A percentile compares a stretch with the other conserved stretches of the same genome.
phyloP scores from a whole-genome alignment of 257 asterid genomes.

The Plantago major region DNA sequence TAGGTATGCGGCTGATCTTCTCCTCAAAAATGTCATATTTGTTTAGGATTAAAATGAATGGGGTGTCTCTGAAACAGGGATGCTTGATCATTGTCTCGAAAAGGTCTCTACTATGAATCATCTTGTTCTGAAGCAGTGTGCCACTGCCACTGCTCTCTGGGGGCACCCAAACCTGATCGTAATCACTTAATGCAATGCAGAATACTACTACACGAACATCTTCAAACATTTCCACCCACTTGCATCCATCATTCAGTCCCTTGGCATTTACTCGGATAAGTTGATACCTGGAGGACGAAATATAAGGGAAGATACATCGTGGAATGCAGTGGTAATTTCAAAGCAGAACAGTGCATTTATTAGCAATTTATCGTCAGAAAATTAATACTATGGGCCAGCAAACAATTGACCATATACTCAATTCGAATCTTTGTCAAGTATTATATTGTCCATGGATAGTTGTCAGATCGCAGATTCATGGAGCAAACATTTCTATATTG shows the following conservation, averaged over 20 bases:
- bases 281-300: conserved; percentile 51
- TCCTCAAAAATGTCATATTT: conserved; percentile 78
- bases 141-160: conserved; percentile 37
- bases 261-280: conserved; percentile 72
- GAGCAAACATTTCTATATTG: too few species aligned
- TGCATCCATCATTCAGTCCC: conserved; percentile 79
- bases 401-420: too few species aligned
- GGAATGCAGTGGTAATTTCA: background rate
- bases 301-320: background rate
- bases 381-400: background rate
- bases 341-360: background rate
- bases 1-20: conserved; percentile 45
- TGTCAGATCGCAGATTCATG: too few species aligned
- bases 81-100: conserved; percentile 65
- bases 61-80: conserved; percentile 75
- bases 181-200: conserved; percentile 69
- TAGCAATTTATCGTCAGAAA: background rate
- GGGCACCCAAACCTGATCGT: conserved; percentile 55
- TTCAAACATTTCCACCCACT: conserved; percentile 94
- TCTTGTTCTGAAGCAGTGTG: conserved; percentile 54
- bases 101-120: conserved; percentile 66
- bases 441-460: too few species aligned
- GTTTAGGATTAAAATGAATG: conserved; percentile 62
- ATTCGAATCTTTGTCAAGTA: too few species aligned
- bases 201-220: conserved; percentile 76